Base-by-base conservation (phyloP, 176 grass and related monocot genomes). In the Puya raimondii region DNA sequence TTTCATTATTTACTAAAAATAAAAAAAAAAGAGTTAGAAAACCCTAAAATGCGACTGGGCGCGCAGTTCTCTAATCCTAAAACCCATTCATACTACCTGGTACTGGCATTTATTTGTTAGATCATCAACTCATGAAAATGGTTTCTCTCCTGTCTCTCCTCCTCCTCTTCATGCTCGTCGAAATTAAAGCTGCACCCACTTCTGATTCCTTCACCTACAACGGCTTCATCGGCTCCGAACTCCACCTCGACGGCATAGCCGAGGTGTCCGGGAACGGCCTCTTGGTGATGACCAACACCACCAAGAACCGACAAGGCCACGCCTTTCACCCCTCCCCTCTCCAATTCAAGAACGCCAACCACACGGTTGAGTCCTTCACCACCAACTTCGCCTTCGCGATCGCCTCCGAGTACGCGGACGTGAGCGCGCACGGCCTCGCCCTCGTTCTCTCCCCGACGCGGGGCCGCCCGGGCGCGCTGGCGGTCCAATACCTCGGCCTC, bases 221-320 rank as follows among this genome's bases (percentile, higher is more conserved):
- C 9, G 79, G 86, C 53, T 89, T 89, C 79, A 8, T 42, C 9
- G 75, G 75, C 14, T 18, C 54, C 26, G 54, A 11, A 5, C 71
- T 89, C 0, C 9, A 9, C 1, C 49, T 82, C 1, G 70, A 85
- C 13, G 70, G 83, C 12, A 70, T 67, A 26, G 86, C 86, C 2
- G 0, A 10, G 23, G 66, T 94, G 5, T 80, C 68, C 9, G 2
- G 70, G 11, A 22, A 42, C 3, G 87, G 87, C 23, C 84, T 90
- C 51, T 74, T 96, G 10, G 73, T 73, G 67, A 70, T 94, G 47
- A 89, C 90, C 78, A 82, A 89, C 71, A 79, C 72, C 71, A 90
- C 83, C 1, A 49, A 47, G 21, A 51, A 87, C 26, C 61, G 48
- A 4, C 67, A 9, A 0, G 85, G 85, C 26, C 85, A 88, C 1